A percentile compares a stretch with the other conserved stretches of the same genome.
These are phyloP conservation scores for Aspergillus viridinutans DNA, from an alignment of 2,329 filamentous ascomycete genomes.

Conservation along the genomic window DNA sequence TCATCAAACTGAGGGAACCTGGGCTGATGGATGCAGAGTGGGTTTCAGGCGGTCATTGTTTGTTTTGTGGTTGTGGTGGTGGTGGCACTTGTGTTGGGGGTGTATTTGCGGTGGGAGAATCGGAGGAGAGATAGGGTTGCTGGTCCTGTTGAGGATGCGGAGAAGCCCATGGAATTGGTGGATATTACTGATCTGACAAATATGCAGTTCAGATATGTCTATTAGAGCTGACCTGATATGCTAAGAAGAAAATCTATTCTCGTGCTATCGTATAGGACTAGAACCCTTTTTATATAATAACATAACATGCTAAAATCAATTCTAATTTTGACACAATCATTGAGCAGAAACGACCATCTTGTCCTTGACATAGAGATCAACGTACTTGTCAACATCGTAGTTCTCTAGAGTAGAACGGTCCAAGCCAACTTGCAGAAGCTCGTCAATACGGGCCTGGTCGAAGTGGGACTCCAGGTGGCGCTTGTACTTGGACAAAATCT, in stretches of 20 bases:
- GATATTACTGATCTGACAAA: constrained; percentile 17
- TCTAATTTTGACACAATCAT: constrained; percentile 6
- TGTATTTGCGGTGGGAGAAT: constrained; percentile 16
- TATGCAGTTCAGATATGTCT: constrained; percentile 14
- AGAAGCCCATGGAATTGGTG: not conserved
- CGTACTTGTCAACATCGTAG: constrained; percentile 86
- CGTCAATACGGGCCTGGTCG: constrained; percentile 68
- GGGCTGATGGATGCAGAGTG: constrained; percentile 7
- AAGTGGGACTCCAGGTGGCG: constrained; percentile 85
- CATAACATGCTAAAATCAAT: constrained; percentile 1
- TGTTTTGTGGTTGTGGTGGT: constrained; percentile 14
- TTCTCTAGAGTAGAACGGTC: constrained; percentile 71
- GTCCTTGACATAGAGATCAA: constrained; percentile 73
- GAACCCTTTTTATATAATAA: not conserved
- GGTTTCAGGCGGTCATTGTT: constrained; percentile 15
- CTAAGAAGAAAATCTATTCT: not conserved
- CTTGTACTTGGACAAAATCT: constrained; percentile 94
- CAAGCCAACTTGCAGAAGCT: constrained; percentile 75
- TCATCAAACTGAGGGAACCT: too few species aligned
- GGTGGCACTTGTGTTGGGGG: constrained; percentile 4
- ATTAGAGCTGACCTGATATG: constrained; percentile 1
- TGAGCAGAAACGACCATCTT: constrained; percentile 32
- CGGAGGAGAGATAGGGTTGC: constrained; percentile 2
- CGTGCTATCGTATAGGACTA: not conserved
- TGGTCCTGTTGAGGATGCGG: not conserved